Evolutionary conservation across 768 basidiomycete species (phyloP), one percentile per base, ranked within the genome.

Genomic region (Kwoniella heveanensis): DNA sequence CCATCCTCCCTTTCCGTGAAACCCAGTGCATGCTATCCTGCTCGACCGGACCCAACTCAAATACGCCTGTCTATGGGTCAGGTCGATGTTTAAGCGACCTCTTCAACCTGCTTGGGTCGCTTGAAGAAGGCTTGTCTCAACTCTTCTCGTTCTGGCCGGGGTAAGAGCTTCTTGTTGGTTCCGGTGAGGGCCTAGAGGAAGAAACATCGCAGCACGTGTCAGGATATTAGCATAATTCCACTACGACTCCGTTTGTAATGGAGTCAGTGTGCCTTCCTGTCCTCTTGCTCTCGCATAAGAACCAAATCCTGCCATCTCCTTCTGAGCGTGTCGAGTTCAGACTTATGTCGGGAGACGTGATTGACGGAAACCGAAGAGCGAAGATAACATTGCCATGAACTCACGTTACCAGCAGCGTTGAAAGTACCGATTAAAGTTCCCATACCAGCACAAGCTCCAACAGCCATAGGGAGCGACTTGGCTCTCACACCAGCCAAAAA

Each of bases 401-500:
- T 71, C 59, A 77, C 76, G 70, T 86, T 83, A 57, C 92, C 90
- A 24, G 88, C 85, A 67, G 88, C 89, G 71, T 92, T 89, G 76
- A 88, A 90, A 44, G 86, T 85, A 17, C 91, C 94, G 77, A 92
- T 86, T 6, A 87, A 84, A 13, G 87, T 88, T 54, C 90, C 92
- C 60, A 94, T 82, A 54, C 88, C 82, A 1, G 84, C 88, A 77
- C 92, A 94, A 30, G 88, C 87, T 22, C 87, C 90, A 19, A 92
- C 71, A 29, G 90, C 92, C 75, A 88, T 82, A 6, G 92, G 92
- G 69, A 95, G 72, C 30, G 92, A 96, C 64, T 90, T 88, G 57
- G 86, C 92, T 83, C 90, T 85, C 60, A 94, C 80, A 57, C 93
- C 93, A 29, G 91, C 91, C 66, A 95, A 81, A 81, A 95, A 92